A percentile compares a stretch with the other conserved stretches of the same genome.
phyloP scores from a whole-genome alignment of 768 basidiomycete genomes.

The Mycena epipterygia region DNA sequence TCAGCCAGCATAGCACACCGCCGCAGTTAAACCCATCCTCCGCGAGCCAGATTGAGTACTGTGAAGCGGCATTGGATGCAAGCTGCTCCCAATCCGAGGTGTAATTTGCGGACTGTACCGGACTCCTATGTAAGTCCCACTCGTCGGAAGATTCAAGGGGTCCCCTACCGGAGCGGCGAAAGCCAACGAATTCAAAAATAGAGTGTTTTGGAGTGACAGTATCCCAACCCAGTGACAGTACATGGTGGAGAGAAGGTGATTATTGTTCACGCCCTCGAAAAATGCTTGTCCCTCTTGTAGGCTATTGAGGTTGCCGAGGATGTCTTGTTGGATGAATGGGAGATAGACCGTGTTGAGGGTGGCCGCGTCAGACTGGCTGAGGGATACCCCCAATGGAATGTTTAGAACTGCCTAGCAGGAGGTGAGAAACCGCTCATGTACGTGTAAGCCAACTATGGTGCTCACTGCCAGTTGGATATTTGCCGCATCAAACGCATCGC shows the following conservation, averaged over 20 bases:
- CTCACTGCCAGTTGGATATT: constrained; percentile 18
- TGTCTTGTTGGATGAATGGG: background rate
- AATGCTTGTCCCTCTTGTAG: background rate
- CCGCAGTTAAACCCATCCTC: too few species aligned
- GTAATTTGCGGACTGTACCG: too few species aligned
- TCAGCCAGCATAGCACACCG: too few species aligned
- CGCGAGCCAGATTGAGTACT: too few species aligned
- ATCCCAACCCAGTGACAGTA: background rate
- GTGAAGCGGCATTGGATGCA: too few species aligned
- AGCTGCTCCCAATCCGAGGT: too few species aligned
- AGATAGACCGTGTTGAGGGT: background rate
- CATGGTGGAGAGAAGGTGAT: background rate
- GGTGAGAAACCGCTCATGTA: background rate
- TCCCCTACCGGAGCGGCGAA: too few species aligned
- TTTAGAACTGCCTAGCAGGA: background rate
- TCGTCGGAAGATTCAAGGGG: too few species aligned
- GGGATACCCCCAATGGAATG: background rate
- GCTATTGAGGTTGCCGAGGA: background rate
- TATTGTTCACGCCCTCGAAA: background rate
- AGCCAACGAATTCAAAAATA: background rate
- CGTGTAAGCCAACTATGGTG: background rate
- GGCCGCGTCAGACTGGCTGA: constrained; percentile 10
- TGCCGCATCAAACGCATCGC: constrained; percentile 14
- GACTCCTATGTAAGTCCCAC: too few species aligned
- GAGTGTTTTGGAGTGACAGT: background rate